These are phyloP conservation scores for Entomortierella parvispora DNA, from an alignment of 192 early-diverging fungal species.

Conservation along the genomic window DNA sequence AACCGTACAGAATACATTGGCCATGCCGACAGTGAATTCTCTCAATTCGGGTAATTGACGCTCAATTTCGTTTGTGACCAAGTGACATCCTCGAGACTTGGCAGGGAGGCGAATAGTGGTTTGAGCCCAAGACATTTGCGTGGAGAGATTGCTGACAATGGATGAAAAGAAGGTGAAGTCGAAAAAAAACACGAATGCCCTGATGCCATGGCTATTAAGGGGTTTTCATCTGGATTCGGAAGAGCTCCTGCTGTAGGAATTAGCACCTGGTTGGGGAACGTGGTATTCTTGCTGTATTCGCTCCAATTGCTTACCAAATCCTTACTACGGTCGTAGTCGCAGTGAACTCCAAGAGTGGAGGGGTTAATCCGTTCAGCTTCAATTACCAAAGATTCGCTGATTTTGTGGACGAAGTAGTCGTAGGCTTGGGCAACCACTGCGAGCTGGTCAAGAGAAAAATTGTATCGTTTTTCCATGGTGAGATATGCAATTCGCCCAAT, in stretches of 20 bases:
- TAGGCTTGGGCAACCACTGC: slow-evolving; percentile 37
- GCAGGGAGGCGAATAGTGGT: slow-evolving; percentile 65
- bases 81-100: slow-evolving; percentile 76
- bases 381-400: slow-evolving; percentile 8
- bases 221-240: background rate
- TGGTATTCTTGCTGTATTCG: too few species aligned
- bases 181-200: too few species aligned
- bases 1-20: slow-evolving; percentile 87
- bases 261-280: too few species aligned
- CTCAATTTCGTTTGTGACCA: slow-evolving; percentile 77
- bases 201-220: too few species aligned
- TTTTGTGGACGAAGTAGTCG: slow-evolving; percentile 35
- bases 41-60: slow-evolving; percentile 70
- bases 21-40: slow-evolving; percentile 79
- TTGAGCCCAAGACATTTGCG: slow-evolving; percentile 74
- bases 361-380: slow-evolving; percentile 14
- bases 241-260: background rate
- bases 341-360: slow-evolving; percentile 4
- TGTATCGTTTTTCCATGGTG: slow-evolving; percentile 46
- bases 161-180: background rate
- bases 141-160: background rate
- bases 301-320: slow-evolving; percentile 25
- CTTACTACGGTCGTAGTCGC: slow-evolving; percentile 37
- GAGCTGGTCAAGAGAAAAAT: slow-evolving; percentile 39
- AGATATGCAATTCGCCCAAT: slow-evolving; percentile 30